Percentiles rank a stretch among this genome's conserved stretches.
Evolutionary conservation across 129 eudicot genomes (phyloP).

Genomic region (Centrapalus pauciflorus): DNA sequence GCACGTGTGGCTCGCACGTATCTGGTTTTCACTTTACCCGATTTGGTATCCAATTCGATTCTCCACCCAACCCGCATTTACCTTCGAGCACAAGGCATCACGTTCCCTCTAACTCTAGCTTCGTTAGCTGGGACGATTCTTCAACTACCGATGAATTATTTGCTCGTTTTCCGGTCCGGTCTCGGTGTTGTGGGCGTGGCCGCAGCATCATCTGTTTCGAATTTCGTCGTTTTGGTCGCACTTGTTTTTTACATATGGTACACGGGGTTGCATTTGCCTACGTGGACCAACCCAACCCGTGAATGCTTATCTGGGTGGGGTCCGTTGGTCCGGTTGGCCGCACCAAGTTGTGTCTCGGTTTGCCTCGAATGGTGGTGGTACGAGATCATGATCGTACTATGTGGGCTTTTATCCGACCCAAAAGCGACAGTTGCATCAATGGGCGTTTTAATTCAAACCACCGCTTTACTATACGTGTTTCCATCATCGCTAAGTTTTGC

Average conservation of each 20-base stretch:
- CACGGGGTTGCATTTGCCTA: conserved; percentile 40
- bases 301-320: conserved; percentile 66
- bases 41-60: conserved; percentile 51
- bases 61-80: conserved; percentile 66
- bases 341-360: conserved; percentile 77
- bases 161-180: conserved; percentile 27
- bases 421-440: conserved; percentile 65
- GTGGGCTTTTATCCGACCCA: conserved; percentile 60
- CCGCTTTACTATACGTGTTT: conserved; percentile 53
- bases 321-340: conserved; percentile 47
- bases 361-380: conserved; percentile 95
- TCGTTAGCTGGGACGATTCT: conserved; percentile 42
- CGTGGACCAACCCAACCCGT: conserved; percentile 51
- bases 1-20: conserved; percentile 45
- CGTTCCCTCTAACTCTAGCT: conserved; percentile 53
- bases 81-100: conserved; percentile 82
- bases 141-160: conserved; percentile 41
- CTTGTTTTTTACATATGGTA: conserved; percentile 47
- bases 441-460: conserved; percentile 73
- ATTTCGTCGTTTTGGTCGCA: conserved; percentile 27
- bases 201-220: conserved; percentile 46
- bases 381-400: conserved; percentile 68
- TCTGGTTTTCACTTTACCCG: conserved; percentile 55
- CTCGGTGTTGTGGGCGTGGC: conserved; percentile 62
- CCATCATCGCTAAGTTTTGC: conserved; percentile 56